Percentiles rank a stretch among this genome's conserved stretches.
phyloP scores from a whole-genome alignment of 1,284 basidiomycete species.

The Neolentinus lepideus region DNA sequence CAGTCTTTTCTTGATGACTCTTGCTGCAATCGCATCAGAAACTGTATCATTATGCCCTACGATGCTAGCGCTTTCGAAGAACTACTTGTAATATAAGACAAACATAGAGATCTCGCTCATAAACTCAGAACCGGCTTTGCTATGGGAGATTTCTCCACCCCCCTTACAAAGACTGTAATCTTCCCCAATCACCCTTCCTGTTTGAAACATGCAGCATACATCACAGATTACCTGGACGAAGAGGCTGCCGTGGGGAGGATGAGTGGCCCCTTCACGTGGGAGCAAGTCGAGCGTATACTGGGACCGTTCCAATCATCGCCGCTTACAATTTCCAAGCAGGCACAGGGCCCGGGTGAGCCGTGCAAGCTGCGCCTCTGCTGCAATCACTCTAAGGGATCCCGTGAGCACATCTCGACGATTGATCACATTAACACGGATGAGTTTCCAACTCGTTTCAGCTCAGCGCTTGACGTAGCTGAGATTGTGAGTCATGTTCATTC shows the following conservation, averaged over 20 bases:
- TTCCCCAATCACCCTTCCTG: no score
- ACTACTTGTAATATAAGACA: conserved; percentile 4
- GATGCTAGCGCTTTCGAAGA: conserved; percentile 10
- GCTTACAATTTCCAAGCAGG: conserved; percentile 12
- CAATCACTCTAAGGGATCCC: no score
- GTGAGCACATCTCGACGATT: conserved; percentile 22
- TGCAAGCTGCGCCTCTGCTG: no score
- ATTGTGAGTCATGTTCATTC: conserved; percentile 23
- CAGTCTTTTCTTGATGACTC: no score
- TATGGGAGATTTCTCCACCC: no score
- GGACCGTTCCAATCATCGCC: conserved; percentile 16
- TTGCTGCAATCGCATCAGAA: no score
- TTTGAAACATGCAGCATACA: no score
- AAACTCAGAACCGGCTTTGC: conserved; percentile 18
- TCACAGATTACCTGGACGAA: no score
- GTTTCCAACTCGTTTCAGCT: conserved; percentile 23
- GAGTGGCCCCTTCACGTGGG: conserved; percentile 24
- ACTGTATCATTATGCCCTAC: no score
- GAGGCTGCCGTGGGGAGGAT: no score
- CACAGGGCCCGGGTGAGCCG: conserved; percentile 4
- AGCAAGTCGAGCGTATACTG: conserved; percentile 19
- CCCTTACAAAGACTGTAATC: no score
- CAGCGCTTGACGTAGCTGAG: conserved; percentile 18
- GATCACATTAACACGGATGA: conserved; percentile 20
- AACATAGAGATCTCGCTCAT: conserved; percentile 21